Base-by-base conservation (phyloP, 306 rosid genomes). In the Vicia sativa region DNA sequence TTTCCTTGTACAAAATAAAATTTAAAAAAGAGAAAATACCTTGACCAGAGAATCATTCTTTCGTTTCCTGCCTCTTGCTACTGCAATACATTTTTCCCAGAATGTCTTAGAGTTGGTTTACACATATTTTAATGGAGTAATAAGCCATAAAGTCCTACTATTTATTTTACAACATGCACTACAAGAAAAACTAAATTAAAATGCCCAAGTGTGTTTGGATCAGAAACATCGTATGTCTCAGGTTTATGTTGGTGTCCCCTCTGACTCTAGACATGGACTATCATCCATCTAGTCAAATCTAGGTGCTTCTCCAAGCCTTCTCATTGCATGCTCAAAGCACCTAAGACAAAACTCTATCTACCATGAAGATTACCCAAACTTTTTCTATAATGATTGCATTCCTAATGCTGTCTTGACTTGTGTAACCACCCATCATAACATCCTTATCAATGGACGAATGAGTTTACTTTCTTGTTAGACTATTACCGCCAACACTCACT, bases 1-100 rank as follows among this genome's bases (percentile, higher is more conserved):
- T 25, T 69, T 58, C 69, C 61, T 37, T 57, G 10, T 10, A 74
- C 18, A 49, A 75, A 25, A 49, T 71, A 70, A 68, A 49, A 15
- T 38, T 74, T 62, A 74, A 44, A 74, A 63, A 60, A 37, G 39
- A 29, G 18, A 26, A 72, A 73, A 66, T 83, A 89, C 98, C 98
- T 84, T 82, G 59, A 12, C 2, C 53, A 15, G 28, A 65, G 83
- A 50, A 72, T 89, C 92, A 77, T 66, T 76, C 85, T 85, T 87
- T 25, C 89, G 81, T 77, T 89, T 92, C 82, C 57, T 79, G 66
- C 88, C 82, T 78, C 84, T 84, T 16, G 74, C 46, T 15, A 37
- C 98, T 89, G 96, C 89, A 86, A 74, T 71, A 67, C 50, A 85
- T 55, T 67, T 65, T 81, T 54, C 42, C 58, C 55, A 55, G 21